Percentiles rank a stretch among this genome's conserved stretches.
Conservation (phyloP, 768 basidiomycete genomes). For the Royoungia palumana region DNA sequence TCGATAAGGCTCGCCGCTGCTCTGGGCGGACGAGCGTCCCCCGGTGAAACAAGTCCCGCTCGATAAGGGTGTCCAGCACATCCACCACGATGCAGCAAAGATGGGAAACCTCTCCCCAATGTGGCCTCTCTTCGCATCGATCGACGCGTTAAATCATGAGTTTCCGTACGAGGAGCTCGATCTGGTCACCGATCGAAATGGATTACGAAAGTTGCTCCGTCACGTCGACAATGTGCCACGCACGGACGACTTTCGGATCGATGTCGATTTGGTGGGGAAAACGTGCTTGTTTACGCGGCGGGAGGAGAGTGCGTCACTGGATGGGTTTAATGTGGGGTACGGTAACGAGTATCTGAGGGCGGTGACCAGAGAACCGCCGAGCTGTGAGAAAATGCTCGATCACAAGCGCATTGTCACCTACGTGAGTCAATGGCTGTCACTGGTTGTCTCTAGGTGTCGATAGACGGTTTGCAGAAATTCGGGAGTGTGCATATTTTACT, state of each 20-base stretch:
- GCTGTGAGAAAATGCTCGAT: slow-evolving; percentile 49
- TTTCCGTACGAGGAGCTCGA: slow-evolving; percentile 38
- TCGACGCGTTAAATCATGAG: slow-evolving; percentile 39
- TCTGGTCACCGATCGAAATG: slow-evolving; percentile 61
- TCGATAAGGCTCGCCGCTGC: slow-evolving; percentile 52
- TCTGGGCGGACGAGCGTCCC: slow-evolving; percentile 49
- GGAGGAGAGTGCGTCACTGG: slow-evolving; percentile 37
- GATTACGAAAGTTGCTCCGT: slow-evolving; percentile 57
- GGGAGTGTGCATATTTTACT: slow-evolving; percentile 57
- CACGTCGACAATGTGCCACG: slow-evolving; percentile 35
- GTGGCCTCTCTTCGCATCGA: slow-evolving; percentile 58
- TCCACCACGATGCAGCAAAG: slow-evolving; percentile 58
- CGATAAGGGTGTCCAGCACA: slow-evolving; percentile 47
- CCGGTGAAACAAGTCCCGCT: slow-evolving; percentile 52
- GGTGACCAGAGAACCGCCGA: slow-evolving; percentile 44
- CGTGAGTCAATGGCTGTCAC: slow-evolving; percentile 38
- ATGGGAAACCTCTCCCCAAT: slow-evolving; percentile 37
- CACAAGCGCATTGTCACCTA: slow-evolving; percentile 65
- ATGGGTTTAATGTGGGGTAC: slow-evolving; percentile 38
- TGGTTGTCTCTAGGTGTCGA: background rate
- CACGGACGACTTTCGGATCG: slow-evolving; percentile 59
- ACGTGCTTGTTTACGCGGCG: slow-evolving; percentile 60
- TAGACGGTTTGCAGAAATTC: slow-evolving; percentile 42
- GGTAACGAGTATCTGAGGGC: slow-evolving; percentile 63
- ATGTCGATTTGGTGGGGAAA: slow-evolving; percentile 57